Conservation (phyloP, 2,329 filamentous ascomycete genomes). For the Diaporthe aspalathi region DNA sequence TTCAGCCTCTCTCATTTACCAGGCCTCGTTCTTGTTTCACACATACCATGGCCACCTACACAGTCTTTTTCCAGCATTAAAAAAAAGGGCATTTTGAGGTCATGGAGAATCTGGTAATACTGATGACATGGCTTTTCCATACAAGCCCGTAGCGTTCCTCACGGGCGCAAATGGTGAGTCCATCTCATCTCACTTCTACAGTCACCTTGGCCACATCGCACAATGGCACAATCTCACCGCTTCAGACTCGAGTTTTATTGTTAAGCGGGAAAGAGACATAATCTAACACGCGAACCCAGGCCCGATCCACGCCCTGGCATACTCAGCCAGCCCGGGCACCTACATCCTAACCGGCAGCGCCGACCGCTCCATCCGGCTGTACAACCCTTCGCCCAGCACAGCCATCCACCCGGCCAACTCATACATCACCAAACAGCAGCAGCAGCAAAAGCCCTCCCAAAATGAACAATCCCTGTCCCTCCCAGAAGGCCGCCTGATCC, state of each 20-base stretch:
- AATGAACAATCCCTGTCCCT: slow-evolving; percentile 38
- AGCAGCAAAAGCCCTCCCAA: slow-evolving; percentile 48
- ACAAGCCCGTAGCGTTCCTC: slow-evolving; percentile 65
- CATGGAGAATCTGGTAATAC: slow-evolving; percentile 10
- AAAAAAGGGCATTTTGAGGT: neutral
- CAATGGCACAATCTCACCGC: neutral
- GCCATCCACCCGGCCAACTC: slow-evolving; percentile 42
- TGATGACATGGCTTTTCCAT: slow-evolving; percentile 57
- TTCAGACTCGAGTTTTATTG: neutral
- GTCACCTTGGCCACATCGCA: neutral
- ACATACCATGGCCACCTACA: neutral
- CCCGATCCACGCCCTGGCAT: slow-evolving; percentile 77
- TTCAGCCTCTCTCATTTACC: neutral
- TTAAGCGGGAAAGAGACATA: neutral
- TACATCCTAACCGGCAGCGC: slow-evolving; percentile 88
- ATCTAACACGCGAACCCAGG: slow-evolving; percentile 55
- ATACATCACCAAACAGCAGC: slow-evolving; percentile 49
- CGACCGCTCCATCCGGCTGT: slow-evolving; percentile 87
- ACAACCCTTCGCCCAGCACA: slow-evolving; percentile 74
- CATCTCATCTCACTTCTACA: neutral
- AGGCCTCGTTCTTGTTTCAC: neutral
- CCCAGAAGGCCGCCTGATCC: slow-evolving; percentile 75
- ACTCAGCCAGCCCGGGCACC: slow-evolving; percentile 77
- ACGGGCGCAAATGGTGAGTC: slow-evolving; percentile 68
- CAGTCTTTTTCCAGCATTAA: too few species aligned